A percentile compares a stretch with the other conserved stretches of the same genome.
These are phyloP conservation scores for Castanea mollissima DNA, from an alignment of 306 rosid species.

Conservation along the genomic window DNA sequence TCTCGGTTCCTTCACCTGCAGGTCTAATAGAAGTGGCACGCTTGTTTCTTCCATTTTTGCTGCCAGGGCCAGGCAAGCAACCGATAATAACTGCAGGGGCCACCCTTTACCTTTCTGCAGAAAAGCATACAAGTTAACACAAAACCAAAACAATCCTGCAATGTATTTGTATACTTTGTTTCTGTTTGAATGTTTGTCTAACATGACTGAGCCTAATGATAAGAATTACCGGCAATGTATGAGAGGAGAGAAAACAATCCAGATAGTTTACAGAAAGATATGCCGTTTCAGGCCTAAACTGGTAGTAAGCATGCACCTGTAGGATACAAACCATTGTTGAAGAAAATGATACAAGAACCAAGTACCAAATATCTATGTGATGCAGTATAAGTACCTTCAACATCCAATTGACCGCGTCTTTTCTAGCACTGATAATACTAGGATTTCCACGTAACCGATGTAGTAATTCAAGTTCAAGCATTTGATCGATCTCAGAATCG, in stretches of 20 bases:
- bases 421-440: conserved; percentile 24
- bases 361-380: not conserved
- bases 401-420: conserved; percentile 43
- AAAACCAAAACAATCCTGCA: not conserved
- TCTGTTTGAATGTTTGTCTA: no score
- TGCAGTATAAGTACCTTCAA: conserved; percentile 22
- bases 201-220: not conserved
- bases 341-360: not conserved
- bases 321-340: not conserved
- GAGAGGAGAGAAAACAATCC: conserved; percentile 14
- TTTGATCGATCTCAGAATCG: conserved; percentile 38
- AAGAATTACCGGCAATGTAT: conserved; percentile 15
- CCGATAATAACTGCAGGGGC: conserved; percentile 43
- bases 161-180: no score
- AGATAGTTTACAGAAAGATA: conserved; percentile 36
- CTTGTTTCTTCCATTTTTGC: conserved; percentile 54
- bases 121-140: not conserved
- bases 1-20: conserved; percentile 33
- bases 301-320: conserved; percentile 42
- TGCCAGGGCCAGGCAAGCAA: conserved; percentile 46
- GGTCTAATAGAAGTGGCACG: conserved; percentile 39
- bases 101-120: conserved; percentile 43
- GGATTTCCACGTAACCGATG: conserved; percentile 10
- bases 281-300: conserved; percentile 44
- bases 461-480: conserved; percentile 15